phyloP scores from a whole-genome alignment of 1,284 basidiomycete genomes.

The Puccinia horiana region DNA sequence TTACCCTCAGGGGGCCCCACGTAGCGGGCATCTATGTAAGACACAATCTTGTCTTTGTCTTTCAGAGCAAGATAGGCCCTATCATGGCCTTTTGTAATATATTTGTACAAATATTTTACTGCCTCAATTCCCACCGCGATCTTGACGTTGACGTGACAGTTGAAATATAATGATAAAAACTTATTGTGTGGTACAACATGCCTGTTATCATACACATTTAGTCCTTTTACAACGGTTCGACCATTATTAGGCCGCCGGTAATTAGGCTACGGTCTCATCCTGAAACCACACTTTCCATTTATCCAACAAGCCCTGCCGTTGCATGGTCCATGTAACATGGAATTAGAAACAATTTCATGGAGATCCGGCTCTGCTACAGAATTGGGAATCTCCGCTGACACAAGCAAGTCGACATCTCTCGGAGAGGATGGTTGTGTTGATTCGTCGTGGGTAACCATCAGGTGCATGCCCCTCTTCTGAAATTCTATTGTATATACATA shows the following conservation, averaged over 20 bases:
- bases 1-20: constrained; percentile 13
- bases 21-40: neutral
- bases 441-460: no score
- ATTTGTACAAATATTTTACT: constrained; percentile 36
- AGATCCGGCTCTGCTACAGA: constrained; percentile 59
- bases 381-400: constrained; percentile 62
- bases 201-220: neutral
- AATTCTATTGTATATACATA: no score
- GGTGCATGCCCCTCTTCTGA: no score
- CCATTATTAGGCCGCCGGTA: neutral
- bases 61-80: neutral
- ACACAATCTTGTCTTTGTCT: neutral
- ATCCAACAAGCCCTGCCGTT: constrained; percentile 59
- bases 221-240: neutral
- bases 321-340: constrained; percentile 64
- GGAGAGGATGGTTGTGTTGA: neutral
- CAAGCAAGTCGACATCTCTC: constrained; percentile 59
- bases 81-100: constrained; percentile 25
- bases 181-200: constrained; percentile 22
- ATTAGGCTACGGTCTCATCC: constrained; percentile 57
- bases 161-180: neutral
- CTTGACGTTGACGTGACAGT: constrained; percentile 42
- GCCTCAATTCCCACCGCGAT: neutral
- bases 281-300: constrained; percentile 61
- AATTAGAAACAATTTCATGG: constrained; percentile 57